Base-by-base conservation (phyloP, 2,329 filamentous ascomycete species). In the Xylaria sp. region DNA sequence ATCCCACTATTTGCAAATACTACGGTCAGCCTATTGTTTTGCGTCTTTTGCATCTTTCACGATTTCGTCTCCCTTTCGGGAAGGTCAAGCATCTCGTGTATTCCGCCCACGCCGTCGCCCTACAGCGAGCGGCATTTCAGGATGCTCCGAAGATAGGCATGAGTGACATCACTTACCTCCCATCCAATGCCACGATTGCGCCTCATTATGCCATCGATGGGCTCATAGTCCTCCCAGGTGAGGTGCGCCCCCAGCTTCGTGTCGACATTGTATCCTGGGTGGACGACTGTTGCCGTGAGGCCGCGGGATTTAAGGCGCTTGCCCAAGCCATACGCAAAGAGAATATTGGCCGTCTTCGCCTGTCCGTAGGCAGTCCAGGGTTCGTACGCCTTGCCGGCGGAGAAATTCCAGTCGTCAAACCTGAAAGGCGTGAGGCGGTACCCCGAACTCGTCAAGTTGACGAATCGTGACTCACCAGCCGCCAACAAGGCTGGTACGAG, bases 341-440 rank as follows among this genome's bases (percentile, higher is more conserved):
- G 74, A 12, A 85, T 81, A 48, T 84, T 83, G 4, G 83, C 83
- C 3, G 81, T 80, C 71, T 86, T 86, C 53, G 81, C 82, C 70
- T 85, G 83, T 0, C 78, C 80, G 65, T 86, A 86, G 10, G 78
- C 82, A 1, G 77, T 72, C 78, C 82, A 84, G 9, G 63, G 77
- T 8, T 81, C 81, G 52, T 81, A 83, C 0, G 75, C 72, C 50
- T 75, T 77, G 6, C 79, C 79, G 23, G 78, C 69, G 0, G 72
- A 73, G 67, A 83, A 82, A 20, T 79, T 80, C 39, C 76, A 77
- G 68, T 84, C 81, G 28, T 82, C 78, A 70, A 84, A 84, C 1
- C 80, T 74, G 7, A 85, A 74, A 1, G 79, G 77, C 1, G 78
- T 76, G 1, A 79, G 59, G 0, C 75, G 75, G 72, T 84, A 81